phyloP scores from a whole-genome alignment of 768 basidiomycete species.

The Pleurotus ostreatus region DNA sequence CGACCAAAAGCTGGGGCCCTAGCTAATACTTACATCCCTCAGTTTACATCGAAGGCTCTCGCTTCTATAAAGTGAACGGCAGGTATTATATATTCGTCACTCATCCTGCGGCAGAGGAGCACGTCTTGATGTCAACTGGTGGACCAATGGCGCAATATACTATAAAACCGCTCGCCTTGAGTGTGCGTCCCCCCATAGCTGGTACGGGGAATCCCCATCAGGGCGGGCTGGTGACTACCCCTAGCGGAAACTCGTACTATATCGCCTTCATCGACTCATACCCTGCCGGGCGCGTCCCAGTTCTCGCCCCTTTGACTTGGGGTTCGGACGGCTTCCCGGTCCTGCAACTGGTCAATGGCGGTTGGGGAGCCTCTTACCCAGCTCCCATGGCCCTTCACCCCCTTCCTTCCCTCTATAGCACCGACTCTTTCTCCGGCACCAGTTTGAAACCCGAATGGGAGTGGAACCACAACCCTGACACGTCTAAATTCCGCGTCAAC shows the following conservation, averaged over 20 bases:
- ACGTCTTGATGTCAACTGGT: conserved; percentile 9
- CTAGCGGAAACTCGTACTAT: conserved; percentile 12
- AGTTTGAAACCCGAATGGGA: conserved; percentile 14
- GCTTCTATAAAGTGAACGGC: conserved; percentile 15
- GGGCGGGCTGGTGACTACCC: conserved; percentile 13
- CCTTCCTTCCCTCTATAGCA: conserved; percentile 10
- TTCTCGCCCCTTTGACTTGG: conserved; percentile 16
- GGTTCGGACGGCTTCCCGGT: conserved; percentile 15
- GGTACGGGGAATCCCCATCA: conserved; percentile 11
- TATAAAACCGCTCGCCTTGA: conserved; percentile 3
- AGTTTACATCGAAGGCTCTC: conserved; percentile 13
- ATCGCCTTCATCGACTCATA: conserved; percentile 16
- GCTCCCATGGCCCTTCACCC: conserved; percentile 9
- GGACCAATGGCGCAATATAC: conserved; percentile 13
- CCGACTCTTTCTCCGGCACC: conserved; percentile 13
- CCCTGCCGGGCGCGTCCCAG: conserved; percentile 15
- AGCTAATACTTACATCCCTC: not conserved
- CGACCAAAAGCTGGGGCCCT: not conserved
- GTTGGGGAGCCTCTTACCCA: conserved; percentile 13
- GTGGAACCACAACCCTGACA: conserved; percentile 19
- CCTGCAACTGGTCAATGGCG: conserved; percentile 13
- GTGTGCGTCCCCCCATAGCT: conserved; percentile 2
- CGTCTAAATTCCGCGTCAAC: conserved; percentile 12
- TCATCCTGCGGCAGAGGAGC: conserved; percentile 9
- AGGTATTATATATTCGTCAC: conserved; percentile 16